Evolutionary conservation across 305 asterid genomes (phyloP).

Genomic region (Petunia hybrid): DNA sequence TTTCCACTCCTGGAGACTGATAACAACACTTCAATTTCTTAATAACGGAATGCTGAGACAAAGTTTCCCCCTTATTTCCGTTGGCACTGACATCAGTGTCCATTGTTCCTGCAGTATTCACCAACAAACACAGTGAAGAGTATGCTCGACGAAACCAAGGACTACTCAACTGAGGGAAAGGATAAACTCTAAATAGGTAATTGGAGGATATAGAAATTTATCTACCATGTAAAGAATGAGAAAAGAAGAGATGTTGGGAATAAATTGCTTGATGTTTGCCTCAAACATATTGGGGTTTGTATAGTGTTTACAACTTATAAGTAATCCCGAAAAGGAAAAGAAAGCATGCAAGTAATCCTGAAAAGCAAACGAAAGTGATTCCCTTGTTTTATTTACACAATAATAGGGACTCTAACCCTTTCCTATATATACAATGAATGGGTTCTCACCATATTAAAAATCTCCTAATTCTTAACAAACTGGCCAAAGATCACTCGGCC

Average conservation of each 20-base stretch:
- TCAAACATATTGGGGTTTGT: no score
- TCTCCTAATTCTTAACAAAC: no score
- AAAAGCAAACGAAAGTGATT: no score
- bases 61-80: conserved; percentile 11
- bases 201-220: conserved; percentile 21
- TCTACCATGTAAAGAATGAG: not conserved
- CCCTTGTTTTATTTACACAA: no score
- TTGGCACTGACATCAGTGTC: conserved; percentile 20
- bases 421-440: no score
- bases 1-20: conserved; percentile 10
- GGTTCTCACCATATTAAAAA: no score
- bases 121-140: conserved; percentile 5
- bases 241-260: no score
- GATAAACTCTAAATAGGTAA: conserved; percentile 4
- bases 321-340: no score
- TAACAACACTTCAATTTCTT: conserved; percentile 18
- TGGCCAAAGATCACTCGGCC: not conserved
- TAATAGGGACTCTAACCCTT: no score
- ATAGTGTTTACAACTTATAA: no score
- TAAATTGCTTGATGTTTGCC: no score
- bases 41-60: conserved; percentile 11
- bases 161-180: not conserved
- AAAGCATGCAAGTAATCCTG: no score
- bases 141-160: not conserved
- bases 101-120: conserved; percentile 24